Percentiles rank a stretch among this genome's conserved stretches.
Evolutionary conservation across 2,329 filamentous ascomycete genomes (phyloP).

Genomic region (Didymella pomorum): DNA sequence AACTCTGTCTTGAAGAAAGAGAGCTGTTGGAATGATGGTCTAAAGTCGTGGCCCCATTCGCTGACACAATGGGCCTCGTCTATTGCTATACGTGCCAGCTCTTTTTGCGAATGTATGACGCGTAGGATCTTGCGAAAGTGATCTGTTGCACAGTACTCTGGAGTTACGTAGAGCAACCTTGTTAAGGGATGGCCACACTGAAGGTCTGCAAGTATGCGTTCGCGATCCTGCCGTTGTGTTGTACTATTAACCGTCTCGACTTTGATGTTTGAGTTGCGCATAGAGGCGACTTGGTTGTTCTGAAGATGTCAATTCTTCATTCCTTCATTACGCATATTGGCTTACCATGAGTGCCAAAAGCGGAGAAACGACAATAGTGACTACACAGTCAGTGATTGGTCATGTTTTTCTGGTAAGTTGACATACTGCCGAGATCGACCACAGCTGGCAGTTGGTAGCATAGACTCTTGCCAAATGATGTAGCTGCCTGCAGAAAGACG

Average conservation of each 20-base stretch:
- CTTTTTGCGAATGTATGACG: constrained; percentile 78
- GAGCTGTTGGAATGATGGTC: constrained; percentile 87
- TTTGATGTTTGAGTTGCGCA: constrained; percentile 76
- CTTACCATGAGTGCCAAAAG: constrained; percentile 85
- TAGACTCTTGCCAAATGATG: constrained; percentile 89
- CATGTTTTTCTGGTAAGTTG: too few relatives aligned
- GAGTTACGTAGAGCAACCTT: constrained; percentile 89
- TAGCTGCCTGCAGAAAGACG: constrained; percentile 92
- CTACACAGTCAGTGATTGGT: constrained; percentile 53
- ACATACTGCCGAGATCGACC: constrained; percentile 82
- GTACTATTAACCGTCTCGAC: constrained; percentile 89
- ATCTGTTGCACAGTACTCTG: constrained; percentile 82
- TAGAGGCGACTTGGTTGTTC: constrained; percentile 90
- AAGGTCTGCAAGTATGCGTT: constrained; percentile 78
- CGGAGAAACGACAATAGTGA: constrained; percentile 90
- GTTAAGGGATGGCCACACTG: constrained; percentile 86
- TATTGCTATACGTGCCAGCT: constrained; percentile 87
- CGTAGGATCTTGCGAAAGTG: constrained; percentile 78
- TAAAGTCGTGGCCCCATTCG: constrained; percentile 98
- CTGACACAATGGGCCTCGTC: constrained; percentile 98
- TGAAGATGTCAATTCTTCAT: constrained; percentile 45
- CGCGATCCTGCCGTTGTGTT: constrained; percentile 70
- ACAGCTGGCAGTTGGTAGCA: constrained; percentile 94
- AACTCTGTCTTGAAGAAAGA: constrained; percentile 85
- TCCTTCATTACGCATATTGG: not conserved